These are phyloP conservation scores for Suillus hirtellus DNA, from an alignment of 768 basidiomycete genomes.

Conservation along the genomic window DNA sequence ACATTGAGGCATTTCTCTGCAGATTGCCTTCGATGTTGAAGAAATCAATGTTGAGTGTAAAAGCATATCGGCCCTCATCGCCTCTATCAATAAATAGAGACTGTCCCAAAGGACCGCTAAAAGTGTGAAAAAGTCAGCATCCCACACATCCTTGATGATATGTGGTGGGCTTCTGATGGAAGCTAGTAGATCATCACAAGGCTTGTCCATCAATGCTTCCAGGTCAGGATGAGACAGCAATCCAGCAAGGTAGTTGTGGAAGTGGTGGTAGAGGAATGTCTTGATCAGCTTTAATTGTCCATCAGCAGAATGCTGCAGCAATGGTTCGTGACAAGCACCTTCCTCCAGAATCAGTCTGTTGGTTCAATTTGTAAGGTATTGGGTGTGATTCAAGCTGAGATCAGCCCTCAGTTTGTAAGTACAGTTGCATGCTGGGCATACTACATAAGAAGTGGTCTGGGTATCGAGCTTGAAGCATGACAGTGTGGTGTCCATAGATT, in stretches of 20 bases:
- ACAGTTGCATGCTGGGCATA: slow-evolving; percentile 18
- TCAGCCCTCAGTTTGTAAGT: slow-evolving; percentile 10
- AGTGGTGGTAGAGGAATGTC: neutral
- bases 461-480: slow-evolving; percentile 16
- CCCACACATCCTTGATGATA: neutral
- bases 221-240: slow-evolving; percentile 8
- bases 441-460: slow-evolving; percentile 17
- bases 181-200: slow-evolving; percentile 6
- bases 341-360: slow-evolving; percentile 6
- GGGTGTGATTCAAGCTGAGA: neutral
- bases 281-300: neutral
- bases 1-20: slow-evolving; percentile 26
- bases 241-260: neutral
- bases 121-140: slow-evolving; percentile 30
- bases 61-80: slow-evolving; percentile 30
- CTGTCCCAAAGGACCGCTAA: slow-evolving; percentile 23
- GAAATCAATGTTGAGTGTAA: slow-evolving; percentile 35
- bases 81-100: slow-evolving; percentile 16
- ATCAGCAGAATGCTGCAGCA: neutral
- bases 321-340: neutral
- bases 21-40: slow-evolving; percentile 37
- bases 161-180: neutral
- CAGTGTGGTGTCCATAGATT: slow-evolving; percentile 8
- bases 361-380: slow-evolving; percentile 15
- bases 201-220: slow-evolving; percentile 13